Conservation (phyloP, 2,329 filamentous ascomycete genomes). For the Arthrocladium fulminans region DNA sequence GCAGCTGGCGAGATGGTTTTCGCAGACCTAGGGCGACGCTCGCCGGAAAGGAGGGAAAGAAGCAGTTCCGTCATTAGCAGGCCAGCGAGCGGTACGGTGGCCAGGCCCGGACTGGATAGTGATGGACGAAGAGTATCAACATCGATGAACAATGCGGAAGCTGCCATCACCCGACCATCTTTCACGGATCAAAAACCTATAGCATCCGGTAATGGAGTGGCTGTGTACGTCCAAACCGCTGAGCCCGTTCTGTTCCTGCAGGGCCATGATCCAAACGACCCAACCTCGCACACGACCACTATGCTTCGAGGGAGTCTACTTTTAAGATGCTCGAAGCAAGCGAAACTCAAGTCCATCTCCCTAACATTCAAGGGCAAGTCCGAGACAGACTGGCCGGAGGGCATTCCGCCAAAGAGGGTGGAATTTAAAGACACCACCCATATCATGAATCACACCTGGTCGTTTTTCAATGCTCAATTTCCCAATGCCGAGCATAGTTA, state of each 20-base stretch:
- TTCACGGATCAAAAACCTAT: conserved; percentile 40
- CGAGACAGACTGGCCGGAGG: conserved; percentile 92
- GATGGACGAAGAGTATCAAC: conserved; percentile 15
- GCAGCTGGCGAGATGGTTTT: conserved; percentile 27
- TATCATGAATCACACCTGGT: conserved; percentile 78
- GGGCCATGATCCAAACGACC: conserved; percentile 40
- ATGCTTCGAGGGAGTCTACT: conserved; percentile 78
- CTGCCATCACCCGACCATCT: conserved; percentile 27
- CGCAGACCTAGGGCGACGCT: conserved; percentile 11
- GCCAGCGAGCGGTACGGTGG: conserved; percentile 22
- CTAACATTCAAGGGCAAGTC: conserved; percentile 78
- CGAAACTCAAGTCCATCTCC: conserved; percentile 86
- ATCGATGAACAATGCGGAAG: conserved; percentile 22
- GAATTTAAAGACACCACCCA: conserved; percentile 77
- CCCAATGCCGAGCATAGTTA: conserved; percentile 51
- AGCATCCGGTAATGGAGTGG: conserved; percentile 41
- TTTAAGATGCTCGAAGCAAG: conserved; percentile 73
- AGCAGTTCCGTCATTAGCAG: conserved; percentile 21
- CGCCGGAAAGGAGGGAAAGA: conserved; percentile 17
- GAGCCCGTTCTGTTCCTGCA: conserved; percentile 43
- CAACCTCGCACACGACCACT: conserved; percentile 59
- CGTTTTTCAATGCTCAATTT: conserved; percentile 74
- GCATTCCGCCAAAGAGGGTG: conserved; percentile 77
- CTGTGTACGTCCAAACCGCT: conserved; percentile 38
- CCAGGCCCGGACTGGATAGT: conserved; percentile 23